Evolutionary conservation across 176 grass and related monocot genomes (phyloP).

Genomic region (Ensete glaucum): DNA sequence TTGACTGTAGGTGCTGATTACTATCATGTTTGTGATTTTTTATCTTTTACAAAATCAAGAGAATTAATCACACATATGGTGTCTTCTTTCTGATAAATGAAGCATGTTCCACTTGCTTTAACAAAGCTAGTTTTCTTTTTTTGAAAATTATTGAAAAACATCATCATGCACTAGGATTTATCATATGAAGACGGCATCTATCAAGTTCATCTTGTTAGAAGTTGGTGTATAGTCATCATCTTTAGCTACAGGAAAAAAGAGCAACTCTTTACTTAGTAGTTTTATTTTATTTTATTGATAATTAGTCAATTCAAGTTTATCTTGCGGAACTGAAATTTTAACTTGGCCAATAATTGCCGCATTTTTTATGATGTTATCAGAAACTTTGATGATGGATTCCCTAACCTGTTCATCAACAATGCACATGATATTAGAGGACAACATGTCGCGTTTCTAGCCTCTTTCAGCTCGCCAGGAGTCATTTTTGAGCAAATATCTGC

Average conservation of each 20-base stretch:
- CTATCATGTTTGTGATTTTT: background rate
- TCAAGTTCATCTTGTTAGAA: background rate
- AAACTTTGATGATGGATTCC: conserved; percentile 82
- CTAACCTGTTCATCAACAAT: conserved; percentile 87
- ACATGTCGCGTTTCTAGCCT: conserved; percentile 86
- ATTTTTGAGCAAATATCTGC: conserved; percentile 95
- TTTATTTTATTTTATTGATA: conserved; percentile 22
- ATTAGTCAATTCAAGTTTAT: conserved; percentile 40
- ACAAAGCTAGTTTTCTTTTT: background rate
- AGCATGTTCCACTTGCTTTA: background rate
- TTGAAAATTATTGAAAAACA: no score
- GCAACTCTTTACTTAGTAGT: no score
- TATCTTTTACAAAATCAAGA: background rate
- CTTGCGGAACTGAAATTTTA: conserved; percentile 45
- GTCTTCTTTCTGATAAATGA: background rate
- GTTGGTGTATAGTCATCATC: background rate
- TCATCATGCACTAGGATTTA: background rate
- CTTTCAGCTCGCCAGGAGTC: conserved; percentile 84
- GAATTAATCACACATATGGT: background rate
- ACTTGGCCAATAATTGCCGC: background rate
- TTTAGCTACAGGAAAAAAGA: background rate
- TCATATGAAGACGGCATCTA: background rate
- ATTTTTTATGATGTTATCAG: conserved; percentile 30
- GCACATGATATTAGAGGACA: conserved; percentile 62
- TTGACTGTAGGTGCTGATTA: background rate